Evolutionary conservation across 768 basidiomycete genomes (phyloP).

Genomic region (Suillus sp.): DNA sequence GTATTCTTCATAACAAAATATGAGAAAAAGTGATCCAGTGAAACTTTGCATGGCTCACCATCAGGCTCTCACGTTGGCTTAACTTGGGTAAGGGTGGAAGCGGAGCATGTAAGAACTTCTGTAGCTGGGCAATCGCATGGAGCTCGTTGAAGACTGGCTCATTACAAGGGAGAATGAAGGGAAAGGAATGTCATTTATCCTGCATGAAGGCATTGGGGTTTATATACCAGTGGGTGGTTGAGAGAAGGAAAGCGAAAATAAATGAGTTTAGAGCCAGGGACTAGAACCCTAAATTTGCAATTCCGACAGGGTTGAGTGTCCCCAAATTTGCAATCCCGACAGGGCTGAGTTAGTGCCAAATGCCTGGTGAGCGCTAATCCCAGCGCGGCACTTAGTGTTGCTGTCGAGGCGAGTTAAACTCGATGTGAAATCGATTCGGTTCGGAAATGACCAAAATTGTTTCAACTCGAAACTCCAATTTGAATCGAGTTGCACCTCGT

Average conservation of each 20-base stretch:
- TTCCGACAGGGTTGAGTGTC: constrained; percentile 15
- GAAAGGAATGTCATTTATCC: not conserved
- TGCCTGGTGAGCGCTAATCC: constrained; percentile 3
- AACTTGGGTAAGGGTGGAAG: constrained; percentile 32
- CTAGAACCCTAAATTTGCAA: constrained; percentile 4
- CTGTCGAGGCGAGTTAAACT: too few species aligned
- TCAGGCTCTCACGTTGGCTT: constrained; percentile 28
- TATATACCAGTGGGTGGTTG: constrained; percentile 5
- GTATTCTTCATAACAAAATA: constrained; percentile 16
- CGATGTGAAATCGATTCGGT: too few species aligned
- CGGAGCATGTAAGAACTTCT: constrained; percentile 32
- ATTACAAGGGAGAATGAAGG: constrained; percentile 3
- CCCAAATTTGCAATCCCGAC: constrained; percentile 8
- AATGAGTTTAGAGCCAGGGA: constrained; percentile 8
- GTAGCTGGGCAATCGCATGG: constrained; percentile 23
- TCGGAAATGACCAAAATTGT: too few species aligned
- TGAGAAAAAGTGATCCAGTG: constrained; percentile 13
- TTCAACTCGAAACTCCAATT: too few species aligned
- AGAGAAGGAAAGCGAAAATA: constrained; percentile 6
- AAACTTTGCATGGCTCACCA: constrained; percentile 20
- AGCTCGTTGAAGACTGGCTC: constrained; percentile 21
- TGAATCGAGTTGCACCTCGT: too few species aligned
- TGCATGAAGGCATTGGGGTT: constrained; percentile 8
- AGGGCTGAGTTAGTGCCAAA: constrained; percentile 1
- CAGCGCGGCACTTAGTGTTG: not conserved